A percentile compares a stretch with the other conserved stretches of the same genome.
Evolutionary conservation across 139 green algal genomes (phyloP).

Genomic region (Asterochloris sp.): DNA sequence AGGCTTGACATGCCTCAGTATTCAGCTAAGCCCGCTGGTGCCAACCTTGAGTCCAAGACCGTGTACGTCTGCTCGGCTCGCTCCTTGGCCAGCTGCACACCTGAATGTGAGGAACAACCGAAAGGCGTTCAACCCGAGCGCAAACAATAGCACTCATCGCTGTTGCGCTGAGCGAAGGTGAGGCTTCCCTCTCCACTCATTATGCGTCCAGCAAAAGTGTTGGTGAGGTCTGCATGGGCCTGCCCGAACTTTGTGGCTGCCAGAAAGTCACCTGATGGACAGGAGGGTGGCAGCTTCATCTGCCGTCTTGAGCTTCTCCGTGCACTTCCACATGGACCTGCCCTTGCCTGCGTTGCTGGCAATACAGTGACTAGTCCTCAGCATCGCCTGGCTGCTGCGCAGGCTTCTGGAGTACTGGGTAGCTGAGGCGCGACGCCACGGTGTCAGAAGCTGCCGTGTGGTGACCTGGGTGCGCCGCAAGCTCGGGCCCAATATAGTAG

Average conservation of each 20-base stretch:
- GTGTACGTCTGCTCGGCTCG: not conserved
- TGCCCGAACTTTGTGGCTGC: too few relatives aligned
- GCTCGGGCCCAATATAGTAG: slow-evolving; percentile 41
- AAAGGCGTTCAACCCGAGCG: not conserved
- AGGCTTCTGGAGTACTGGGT: slow-evolving; percentile 54
- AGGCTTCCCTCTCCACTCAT: not conserved
- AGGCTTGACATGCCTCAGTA: slow-evolving; percentile 3
- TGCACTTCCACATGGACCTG: not conserved
- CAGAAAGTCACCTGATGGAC: too few relatives aligned
- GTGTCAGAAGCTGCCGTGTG: slow-evolving; percentile 42
- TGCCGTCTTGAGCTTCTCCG: not conserved
- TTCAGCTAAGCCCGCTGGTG: not conserved
- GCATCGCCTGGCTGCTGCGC: not conserved
- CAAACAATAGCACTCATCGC: slow-evolving; percentile 29
- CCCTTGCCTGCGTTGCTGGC: not conserved
- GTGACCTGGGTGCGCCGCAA: slow-evolving; percentile 65
- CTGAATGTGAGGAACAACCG: not conserved
- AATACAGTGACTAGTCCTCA: not conserved
- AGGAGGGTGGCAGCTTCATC: not conserved
- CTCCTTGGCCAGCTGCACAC: too few relatives aligned
- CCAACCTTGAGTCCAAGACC: slow-evolving; percentile 8
- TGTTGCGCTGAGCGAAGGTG: slow-evolving; percentile 50
- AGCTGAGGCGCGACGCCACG: slow-evolving; percentile 39
- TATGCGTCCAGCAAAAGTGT: too few relatives aligned
- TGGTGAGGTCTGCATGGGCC: not conserved